A percentile compares a stretch with the other conserved stretches of the same genome.
Evolutionary conservation across 2,329 filamentous ascomycete genomes (phyloP).

Genomic region (Cladosporium sphaerospermum): DNA sequence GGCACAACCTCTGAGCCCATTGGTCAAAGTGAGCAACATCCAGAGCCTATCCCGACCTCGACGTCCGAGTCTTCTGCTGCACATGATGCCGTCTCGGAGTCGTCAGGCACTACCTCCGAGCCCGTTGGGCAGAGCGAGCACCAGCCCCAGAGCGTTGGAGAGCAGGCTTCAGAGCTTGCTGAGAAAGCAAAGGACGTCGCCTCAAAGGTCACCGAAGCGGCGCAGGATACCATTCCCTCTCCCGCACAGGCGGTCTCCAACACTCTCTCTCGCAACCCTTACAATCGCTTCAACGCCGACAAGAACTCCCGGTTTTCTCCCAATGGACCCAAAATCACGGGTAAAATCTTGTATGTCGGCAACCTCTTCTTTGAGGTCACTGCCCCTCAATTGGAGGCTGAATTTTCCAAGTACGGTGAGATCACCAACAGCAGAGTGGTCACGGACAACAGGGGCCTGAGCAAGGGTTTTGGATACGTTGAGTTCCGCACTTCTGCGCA

Average conservation of each 20-base stretch:
- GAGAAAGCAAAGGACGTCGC: constrained; percentile 18
- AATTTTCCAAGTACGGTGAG: constrained; percentile 54
- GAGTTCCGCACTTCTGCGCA: constrained; percentile 50
- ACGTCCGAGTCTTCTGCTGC: constrained; percentile 6
- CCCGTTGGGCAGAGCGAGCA: constrained; percentile 16
- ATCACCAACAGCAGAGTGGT: constrained; percentile 51
- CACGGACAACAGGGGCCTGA: constrained; percentile 56
- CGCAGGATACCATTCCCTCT: background rate
- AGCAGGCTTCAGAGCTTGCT: constrained; percentile 14
- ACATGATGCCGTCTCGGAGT: constrained; percentile 18
- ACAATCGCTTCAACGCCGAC: background rate
- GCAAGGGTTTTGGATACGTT: constrained; percentile 66
- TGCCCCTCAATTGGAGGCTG: constrained; percentile 52
- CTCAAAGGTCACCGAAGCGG: constrained; percentile 19
- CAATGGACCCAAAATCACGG: background rate
- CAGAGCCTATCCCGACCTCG: constrained; percentile 3
- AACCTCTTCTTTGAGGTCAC: constrained; percentile 66
- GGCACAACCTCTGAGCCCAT: constrained; percentile 10
- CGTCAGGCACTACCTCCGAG: constrained; percentile 15
- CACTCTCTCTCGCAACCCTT: background rate
- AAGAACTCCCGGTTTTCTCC: background rate
- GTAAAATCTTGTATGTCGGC: constrained; percentile 53
- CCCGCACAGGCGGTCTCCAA: background rate
- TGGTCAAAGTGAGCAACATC: constrained; percentile 7
- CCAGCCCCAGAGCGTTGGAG: constrained; percentile 10